Evolutionary conservation across 129 eudicot species (phyloP), one percentile per base, ranked within the genome.

Genomic region (Gnaphalium uliginosum): DNA sequence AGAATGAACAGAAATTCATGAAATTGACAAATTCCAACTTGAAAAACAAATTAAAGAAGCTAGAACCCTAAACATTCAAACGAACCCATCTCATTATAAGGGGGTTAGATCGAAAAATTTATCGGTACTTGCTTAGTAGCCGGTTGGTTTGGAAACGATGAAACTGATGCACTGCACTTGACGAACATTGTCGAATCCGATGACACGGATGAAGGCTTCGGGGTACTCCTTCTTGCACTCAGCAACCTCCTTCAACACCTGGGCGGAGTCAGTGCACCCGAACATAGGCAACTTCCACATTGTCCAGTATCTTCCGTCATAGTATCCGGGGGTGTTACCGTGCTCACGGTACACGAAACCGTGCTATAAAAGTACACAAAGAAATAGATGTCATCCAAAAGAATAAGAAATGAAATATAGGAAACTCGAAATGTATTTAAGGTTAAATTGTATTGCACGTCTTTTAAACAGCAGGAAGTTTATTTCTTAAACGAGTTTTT

Each of bases 281-380:
- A 83, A 90, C 96, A 90, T 90, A 30, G 96, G 96, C 82, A 90
- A 77, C 87, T 85, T 90, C 96, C 96, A 90, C 96, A 90, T 90
- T 50, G 92, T 87, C 96, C 96, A 89, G 96, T 89, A 89, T 58
- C 95, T 68, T 72, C 95, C 95, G 19, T 89, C 95, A 43, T 89
- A 86, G 91, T 89, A 89, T 37, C 96, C 96, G 17, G 96, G 96
- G 18, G 81, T 69, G 11, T 24, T 18, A 54, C 67, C 9, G 87
- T 87, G 25, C 85, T 87, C 87, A 73, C 96, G 96, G 90, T 78
- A 81, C 58, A 87, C 88, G 27, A 76, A 81, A 24, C 74, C 73
- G 68, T 82, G 65, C 85, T 82, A 53, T 29, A 78, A 43, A 13
- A 56, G 10, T 17, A 56, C 21, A 39, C 9, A 27, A 2, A 24